These are phyloP conservation scores for Apiospora malaysiana DNA, from an alignment of 2,329 filamentous ascomycete genomes.

Conservation along the genomic window DNA sequence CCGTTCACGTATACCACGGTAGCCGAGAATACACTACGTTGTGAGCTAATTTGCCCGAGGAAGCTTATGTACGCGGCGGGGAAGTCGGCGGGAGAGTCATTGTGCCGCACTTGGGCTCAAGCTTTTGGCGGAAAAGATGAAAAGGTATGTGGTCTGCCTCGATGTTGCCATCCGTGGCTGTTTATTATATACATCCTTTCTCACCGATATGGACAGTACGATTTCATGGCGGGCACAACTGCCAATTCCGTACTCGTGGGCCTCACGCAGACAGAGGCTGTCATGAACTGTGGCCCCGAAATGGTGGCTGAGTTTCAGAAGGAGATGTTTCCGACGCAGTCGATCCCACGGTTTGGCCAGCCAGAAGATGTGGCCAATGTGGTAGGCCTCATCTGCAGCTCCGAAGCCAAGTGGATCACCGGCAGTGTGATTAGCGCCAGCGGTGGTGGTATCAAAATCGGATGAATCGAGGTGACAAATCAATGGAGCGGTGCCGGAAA, in stretches of 20 bases:
- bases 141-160: conserved; percentile 23
- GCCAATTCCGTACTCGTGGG: conserved; percentile 42
- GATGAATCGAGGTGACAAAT: conserved; percentile 23
- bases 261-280: conserved; percentile 41
- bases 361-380: conserved; percentile 45
- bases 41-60: background rate
- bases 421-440: conserved; percentile 43
- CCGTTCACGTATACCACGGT: background rate
- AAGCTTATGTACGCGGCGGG: conserved; percentile 41
- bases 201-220: conserved; percentile 29
- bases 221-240: conserved; percentile 43
- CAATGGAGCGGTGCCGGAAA: conserved; percentile 4
- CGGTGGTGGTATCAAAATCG: conserved; percentile 43
- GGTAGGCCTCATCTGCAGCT: conserved; percentile 41
- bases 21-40: background rate
- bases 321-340: conserved; percentile 42
- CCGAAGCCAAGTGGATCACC: conserved; percentile 44
- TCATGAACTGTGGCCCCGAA: conserved; percentile 41
- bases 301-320: conserved; percentile 38
- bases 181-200: background rate
- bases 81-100: conserved; percentile 43
- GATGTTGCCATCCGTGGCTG: no score
- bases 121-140: conserved; percentile 44
- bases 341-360: conserved; percentile 40
- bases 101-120: conserved; percentile 45